Evolutionary conservation across 1,284 basidiomycete species (phyloP).

Genomic region (Lentinula novae-zelandiae): DNA sequence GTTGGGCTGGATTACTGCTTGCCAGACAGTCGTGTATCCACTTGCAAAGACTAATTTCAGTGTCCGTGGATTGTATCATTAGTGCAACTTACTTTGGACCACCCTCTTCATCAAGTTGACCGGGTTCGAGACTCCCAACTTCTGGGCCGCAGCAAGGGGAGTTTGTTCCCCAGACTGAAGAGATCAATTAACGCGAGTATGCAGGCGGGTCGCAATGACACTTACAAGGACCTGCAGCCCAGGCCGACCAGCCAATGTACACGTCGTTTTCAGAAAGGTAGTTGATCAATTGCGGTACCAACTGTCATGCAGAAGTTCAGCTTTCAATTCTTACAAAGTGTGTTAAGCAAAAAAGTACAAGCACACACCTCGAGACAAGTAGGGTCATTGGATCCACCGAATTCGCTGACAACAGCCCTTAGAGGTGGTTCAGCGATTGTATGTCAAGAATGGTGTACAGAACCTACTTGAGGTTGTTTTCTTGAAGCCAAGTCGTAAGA

Average conservation of each 20-base stretch:
- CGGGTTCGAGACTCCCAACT: constrained; percentile 42
- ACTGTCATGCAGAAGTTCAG: constrained; percentile 16
- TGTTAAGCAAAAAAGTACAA: background rate
- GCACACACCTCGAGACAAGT: constrained; percentile 32
- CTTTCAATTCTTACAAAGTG: background rate
- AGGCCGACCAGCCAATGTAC: constrained; percentile 44
- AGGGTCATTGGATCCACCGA: constrained; percentile 39
- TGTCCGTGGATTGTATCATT: background rate
- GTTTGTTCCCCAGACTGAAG: constrained; percentile 38
- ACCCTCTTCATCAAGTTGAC: constrained; percentile 31
- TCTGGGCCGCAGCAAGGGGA: constrained; percentile 42
- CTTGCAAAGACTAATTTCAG: constrained; percentile 18
- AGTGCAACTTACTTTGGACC: constrained; percentile 26
- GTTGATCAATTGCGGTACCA: constrained; percentile 34
- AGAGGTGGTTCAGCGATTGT: constrained; percentile 17
- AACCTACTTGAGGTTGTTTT: constrained; percentile 38
- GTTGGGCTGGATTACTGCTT: constrained; percentile 35
- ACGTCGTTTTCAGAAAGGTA: constrained; percentile 39
- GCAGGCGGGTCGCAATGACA: constrained; percentile 6
- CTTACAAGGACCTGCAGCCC: constrained; percentile 46
- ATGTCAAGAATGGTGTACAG: background rate
- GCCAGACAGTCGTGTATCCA: constrained; percentile 41
- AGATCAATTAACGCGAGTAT: background rate
- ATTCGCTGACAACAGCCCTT: constrained; percentile 42
- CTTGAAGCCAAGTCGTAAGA: constrained; percentile 38